Evolutionary conservation across 148 eudicot species (phyloP).

Genomic region (Suaeda aralocaspica): DNA sequence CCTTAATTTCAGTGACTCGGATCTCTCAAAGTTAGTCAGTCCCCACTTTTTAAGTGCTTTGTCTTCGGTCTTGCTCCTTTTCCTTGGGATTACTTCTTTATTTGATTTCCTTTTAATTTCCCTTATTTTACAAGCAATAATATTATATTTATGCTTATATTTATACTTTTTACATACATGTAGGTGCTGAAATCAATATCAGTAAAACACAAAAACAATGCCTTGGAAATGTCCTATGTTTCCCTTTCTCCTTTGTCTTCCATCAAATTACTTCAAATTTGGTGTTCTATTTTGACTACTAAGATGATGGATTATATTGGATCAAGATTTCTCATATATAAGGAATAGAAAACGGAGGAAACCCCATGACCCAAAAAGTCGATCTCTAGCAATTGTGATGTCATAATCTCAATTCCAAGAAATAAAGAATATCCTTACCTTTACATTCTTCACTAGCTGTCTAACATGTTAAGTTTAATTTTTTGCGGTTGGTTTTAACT

Average conservation of each 20-base stretch:
- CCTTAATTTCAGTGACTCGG: constrained; percentile 17
- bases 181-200: constrained; percentile 6
- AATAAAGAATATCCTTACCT: too few species aligned
- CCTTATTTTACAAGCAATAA: background rate
- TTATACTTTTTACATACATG: background rate
- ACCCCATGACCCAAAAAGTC: too few species aligned
- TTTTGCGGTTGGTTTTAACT: too few species aligned
- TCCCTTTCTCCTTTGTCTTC: background rate
- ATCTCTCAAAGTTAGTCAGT: constrained; percentile 13
- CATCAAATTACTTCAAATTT: background rate
- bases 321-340: too few species aligned
- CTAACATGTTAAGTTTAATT: too few species aligned
- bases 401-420: too few species aligned
- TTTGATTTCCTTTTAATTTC: background rate
- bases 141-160: background rate
- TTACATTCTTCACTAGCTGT: too few species aligned
- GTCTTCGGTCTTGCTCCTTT: constrained; percentile 13
- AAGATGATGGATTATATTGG: too few species aligned
- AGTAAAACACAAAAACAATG: constrained; percentile 16
- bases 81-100: constrained; percentile 6
- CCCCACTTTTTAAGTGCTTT: constrained; percentile 19
- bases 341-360: too few species aligned
- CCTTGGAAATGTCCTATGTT: constrained; percentile 22
- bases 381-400: too few species aligned
- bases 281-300: too few species aligned